These are phyloP conservation scores for Lentithecium fluviatile DNA, from an alignment of 495 filamentous ascomycete species.

Conservation along the genomic window DNA sequence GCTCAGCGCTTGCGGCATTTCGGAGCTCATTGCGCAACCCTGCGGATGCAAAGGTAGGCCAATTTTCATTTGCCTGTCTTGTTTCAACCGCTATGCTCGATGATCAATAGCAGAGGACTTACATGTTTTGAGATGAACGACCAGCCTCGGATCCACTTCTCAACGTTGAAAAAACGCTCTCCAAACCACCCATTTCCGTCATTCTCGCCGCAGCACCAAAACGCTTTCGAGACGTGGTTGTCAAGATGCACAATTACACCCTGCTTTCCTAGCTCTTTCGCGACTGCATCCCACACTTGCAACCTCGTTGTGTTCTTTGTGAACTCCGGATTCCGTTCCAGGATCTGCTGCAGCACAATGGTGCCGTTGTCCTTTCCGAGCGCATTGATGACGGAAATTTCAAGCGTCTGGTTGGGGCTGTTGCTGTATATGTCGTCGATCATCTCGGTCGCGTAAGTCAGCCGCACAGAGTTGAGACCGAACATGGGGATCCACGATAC, in stretches of 20 bases:
- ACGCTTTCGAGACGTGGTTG: constrained; percentile 53
- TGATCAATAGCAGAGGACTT: background rate
- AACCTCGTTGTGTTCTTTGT: constrained; percentile 46
- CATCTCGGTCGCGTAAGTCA: constrained; percentile 54
- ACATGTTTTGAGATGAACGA: constrained; percentile 21
- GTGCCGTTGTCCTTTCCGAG: constrained; percentile 44
- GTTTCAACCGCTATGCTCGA: background rate
- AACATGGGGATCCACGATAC: constrained; percentile 47
- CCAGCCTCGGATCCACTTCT: constrained; percentile 26
- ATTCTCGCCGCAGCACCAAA: constrained; percentile 53
- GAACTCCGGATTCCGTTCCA: constrained; percentile 41
- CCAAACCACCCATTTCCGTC: constrained; percentile 56
- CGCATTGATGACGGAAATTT: constrained; percentile 42
- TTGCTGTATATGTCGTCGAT: constrained; percentile 42
- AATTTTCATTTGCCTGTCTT: constrained; percentile 16
- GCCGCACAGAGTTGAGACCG: constrained; percentile 56
- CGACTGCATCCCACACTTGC: constrained; percentile 46
- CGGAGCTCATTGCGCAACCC: constrained; percentile 24
- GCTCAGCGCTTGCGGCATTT: constrained; percentile 7
- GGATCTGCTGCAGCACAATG: constrained; percentile 37
- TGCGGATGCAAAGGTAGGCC: constrained; percentile 16
- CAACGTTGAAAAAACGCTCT: constrained; percentile 21
- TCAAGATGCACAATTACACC: constrained; percentile 52
- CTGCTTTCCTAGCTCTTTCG: constrained; percentile 42
- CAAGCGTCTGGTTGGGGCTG: constrained; percentile 38